These are phyloP conservation scores for Pyricularia grisea DNA, from an alignment of 2,329 filamentous ascomycete species.

Conservation along the genomic window DNA sequence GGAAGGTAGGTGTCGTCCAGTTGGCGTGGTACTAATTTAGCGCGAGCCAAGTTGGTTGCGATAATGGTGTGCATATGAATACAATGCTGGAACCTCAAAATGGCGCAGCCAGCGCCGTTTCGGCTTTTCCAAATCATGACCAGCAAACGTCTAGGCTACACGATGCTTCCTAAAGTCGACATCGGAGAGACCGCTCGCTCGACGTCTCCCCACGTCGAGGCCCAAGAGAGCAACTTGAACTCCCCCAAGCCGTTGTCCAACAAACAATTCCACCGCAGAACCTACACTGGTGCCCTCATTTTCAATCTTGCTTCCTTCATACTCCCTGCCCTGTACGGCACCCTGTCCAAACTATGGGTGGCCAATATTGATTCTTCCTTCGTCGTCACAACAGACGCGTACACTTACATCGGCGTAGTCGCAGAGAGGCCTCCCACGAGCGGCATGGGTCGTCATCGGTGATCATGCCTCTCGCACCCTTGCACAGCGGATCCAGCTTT, in stretches of 20 bases:
- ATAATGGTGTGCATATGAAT: not conserved
- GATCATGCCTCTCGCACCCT: constrained; percentile 46
- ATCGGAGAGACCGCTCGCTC: not conserved
- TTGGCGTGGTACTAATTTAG: too few species aligned
- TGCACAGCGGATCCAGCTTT: constrained; percentile 42
- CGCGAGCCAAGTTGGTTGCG: too few species aligned
- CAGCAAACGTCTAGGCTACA: not conserved
- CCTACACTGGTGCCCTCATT: constrained; percentile 37
- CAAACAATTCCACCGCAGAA: constrained; percentile 26
- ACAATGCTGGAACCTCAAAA: not conserved
- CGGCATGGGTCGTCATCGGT: constrained; percentile 60
- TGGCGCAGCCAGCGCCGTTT: not conserved
- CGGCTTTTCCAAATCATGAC: not conserved
- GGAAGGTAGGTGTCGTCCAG: too few species aligned
- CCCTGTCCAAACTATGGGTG: constrained; percentile 62
- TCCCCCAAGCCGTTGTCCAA: too few species aligned
- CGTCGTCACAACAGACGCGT: constrained; percentile 55
- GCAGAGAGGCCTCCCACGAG: constrained; percentile 60
- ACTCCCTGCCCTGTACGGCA: constrained; percentile 57
- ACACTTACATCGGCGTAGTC: constrained; percentile 60
- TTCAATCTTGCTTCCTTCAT: constrained; percentile 56
- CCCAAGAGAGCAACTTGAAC: not conserved
- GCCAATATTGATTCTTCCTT: constrained; percentile 54
- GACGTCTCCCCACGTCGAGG: not conserved
- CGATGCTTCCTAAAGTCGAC: not conserved